Conservation (phyloP, 345 rosid genomes). For the Brassica nigra region DNA sequence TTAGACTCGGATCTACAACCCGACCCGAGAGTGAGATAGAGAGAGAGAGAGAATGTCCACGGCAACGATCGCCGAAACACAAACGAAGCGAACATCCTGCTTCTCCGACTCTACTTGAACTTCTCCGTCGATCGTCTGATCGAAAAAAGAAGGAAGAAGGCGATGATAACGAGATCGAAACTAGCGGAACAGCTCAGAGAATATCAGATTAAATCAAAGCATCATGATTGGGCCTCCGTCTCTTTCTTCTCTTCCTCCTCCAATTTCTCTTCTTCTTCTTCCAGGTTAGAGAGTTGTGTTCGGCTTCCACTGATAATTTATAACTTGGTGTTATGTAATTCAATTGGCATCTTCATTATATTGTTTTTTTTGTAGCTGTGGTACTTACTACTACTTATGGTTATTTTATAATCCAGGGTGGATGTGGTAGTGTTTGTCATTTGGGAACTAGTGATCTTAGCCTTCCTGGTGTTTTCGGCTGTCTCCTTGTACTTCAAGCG, state of each 20-base stretch:
- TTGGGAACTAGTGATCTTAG: constrained; percentile 91
- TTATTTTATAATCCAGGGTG: constrained; percentile 57
- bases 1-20: constrained; percentile 6
- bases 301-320: background rate
- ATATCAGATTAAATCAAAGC: constrained; percentile 89
- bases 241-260: constrained; percentile 92
- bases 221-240: constrained; percentile 93
- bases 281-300: constrained; percentile 51
- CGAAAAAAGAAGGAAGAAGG: background rate
- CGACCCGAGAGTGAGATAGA: constrained; percentile 17
- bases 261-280: constrained; percentile 49
- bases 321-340: background rate
- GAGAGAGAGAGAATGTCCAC: too few species aligned
- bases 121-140: too few species aligned
- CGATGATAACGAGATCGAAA: constrained; percentile 96
- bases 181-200: constrained; percentile 90
- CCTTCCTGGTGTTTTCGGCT: constrained; percentile 91
- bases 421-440: constrained; percentile 89
- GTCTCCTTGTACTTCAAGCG: constrained; percentile 84
- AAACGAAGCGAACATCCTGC: too few species aligned
- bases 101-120: too few species aligned
- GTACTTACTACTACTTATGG: background rate
- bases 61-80: too few species aligned
- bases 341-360: background rate
- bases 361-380: background rate